phyloP scores from a whole-genome alignment of 1,284 basidiomycete genomes.

The Trichosporon ovoides region DNA sequence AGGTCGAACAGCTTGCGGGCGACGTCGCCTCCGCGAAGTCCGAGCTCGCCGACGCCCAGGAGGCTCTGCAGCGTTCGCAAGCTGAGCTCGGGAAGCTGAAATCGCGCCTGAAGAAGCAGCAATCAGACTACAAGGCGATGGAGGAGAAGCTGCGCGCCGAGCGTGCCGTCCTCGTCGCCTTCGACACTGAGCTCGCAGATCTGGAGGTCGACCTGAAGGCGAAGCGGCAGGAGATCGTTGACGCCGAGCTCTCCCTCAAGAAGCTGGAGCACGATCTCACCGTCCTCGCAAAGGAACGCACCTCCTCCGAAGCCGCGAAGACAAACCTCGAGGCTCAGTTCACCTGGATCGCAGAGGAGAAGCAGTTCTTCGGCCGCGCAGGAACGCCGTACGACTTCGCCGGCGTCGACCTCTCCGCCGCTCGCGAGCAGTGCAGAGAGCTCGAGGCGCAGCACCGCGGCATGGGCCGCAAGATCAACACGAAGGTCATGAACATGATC shows the following conservation, averaged over 20 bases:
- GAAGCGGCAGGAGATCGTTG: slow-evolving; percentile 68
- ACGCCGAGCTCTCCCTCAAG: slow-evolving; percentile 67
- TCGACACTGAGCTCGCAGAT: slow-evolving; percentile 78
- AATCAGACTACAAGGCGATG: slow-evolving; percentile 59
- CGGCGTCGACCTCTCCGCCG: slow-evolving; percentile 61
- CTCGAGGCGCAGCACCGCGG: slow-evolving; percentile 75
- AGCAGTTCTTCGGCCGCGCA: slow-evolving; percentile 75
- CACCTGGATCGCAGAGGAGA: slow-evolving; percentile 84
- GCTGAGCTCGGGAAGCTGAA: slow-evolving; percentile 44
- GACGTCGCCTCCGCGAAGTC: slow-evolving; percentile 65
- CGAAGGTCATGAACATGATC: slow-evolving; percentile 93
- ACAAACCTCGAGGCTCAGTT: slow-evolving; percentile 68
- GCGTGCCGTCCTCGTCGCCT: slow-evolving; percentile 75
- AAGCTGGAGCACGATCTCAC: slow-evolving; percentile 56
- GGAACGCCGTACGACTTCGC: slow-evolving; percentile 81
- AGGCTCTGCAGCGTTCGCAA: slow-evolving; percentile 57
- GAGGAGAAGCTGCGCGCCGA: slow-evolving; percentile 73
- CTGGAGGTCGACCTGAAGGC: slow-evolving; percentile 74
- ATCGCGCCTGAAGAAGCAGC: slow-evolving; percentile 61
- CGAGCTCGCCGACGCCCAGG: slow-evolving; percentile 60
- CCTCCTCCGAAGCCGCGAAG: slow-evolving; percentile 55
- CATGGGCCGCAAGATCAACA: slow-evolving; percentile 92
- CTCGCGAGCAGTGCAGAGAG: slow-evolving; percentile 66
- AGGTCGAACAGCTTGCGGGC: slow-evolving; percentile 76
- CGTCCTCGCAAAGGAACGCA: slow-evolving; percentile 51